phyloP scores from a whole-genome alignment of 441 rosid species.

The Euphorbia celastroides region DNA sequence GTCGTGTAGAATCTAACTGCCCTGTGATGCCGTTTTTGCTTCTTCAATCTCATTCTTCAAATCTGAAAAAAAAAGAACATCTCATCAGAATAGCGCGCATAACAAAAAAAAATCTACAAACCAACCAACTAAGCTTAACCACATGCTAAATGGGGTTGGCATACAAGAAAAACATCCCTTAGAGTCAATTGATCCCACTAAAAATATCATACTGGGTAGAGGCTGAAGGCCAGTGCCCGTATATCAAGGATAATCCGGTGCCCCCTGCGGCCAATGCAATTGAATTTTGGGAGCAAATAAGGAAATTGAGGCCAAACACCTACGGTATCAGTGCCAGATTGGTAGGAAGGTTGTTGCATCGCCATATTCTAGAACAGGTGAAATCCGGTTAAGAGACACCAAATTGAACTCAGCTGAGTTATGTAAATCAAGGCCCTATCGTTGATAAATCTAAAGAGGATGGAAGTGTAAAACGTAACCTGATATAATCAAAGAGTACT shows the following conservation, averaged over 20 bases:
- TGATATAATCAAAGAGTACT: no score
- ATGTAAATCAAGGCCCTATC: no score
- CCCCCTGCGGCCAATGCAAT: background rate
- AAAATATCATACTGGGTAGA: no score
- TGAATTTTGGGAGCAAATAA: background rate
- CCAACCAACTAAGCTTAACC: background rate
- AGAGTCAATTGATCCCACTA: no score
- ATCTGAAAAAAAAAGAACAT: background rate
- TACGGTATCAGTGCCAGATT: slow-evolving; percentile 15
- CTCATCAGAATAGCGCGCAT: background rate
- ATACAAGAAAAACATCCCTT: no score
- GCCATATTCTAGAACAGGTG: background rate
- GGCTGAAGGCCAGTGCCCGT: background rate
- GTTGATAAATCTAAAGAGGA: background rate
- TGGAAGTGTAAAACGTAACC: background rate
- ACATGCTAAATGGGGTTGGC: no score
- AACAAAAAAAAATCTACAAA: background rate
- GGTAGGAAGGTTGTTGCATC: slow-evolving; percentile 9
- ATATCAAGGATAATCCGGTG: background rate
- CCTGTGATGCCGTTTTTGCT: slow-evolving; percentile 73
- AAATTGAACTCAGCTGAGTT: no score
- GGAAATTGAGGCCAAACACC: background rate
- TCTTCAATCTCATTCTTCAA: slow-evolving; percentile 61
- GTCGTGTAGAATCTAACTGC: slow-evolving; percentile 66
- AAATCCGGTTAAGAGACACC: background rate